Evolutionary conservation across 371 early-diverging fungal species (phyloP), one percentile per base, ranked within the genome.

Genomic region (Entomophthora muscae): DNA sequence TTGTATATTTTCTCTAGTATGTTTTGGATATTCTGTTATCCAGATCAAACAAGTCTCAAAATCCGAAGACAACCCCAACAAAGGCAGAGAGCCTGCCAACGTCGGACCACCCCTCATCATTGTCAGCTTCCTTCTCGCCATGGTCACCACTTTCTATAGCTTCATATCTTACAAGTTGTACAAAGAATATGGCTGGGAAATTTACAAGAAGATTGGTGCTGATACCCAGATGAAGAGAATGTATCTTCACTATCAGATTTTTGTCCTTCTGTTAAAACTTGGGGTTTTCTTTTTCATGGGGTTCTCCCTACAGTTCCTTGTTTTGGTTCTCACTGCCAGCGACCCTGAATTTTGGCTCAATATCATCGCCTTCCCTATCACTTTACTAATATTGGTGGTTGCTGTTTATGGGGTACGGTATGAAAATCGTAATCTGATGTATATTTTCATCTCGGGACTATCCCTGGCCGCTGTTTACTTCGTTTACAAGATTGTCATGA

Each of bases 151-250:
- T 26, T 33, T 69, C 2, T 59, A 68, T n/a, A 61, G 65, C 17
- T 71, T 65, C 66, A 52, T 73, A 5, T 66, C 69, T 2, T 72
- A 68, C 64, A 69, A 66, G 29, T 73, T 91, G 32, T 92, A 90
- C 70, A 79, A 82, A 55, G 87, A 90, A 70, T 94, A 89, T 77
- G 93, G 93, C 52, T 95, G 93, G 93, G 85, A 84, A 68, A 89
- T 95, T 51, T 95, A 91, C 74, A 95, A 95, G 72, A 84, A 87
- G 73, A 91, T 95, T 68, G 95, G 95, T 1, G 93, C 95, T 2
- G 91, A 93, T 69, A 78, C 90, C 60, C 73, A 78, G 33, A 90
- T 91, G 80, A 76, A 86, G 73, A 79, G 86, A 51, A 89, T 88
- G 88, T 93, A 86, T 72, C 83, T 89, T 57, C 74, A 77, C 64